Base-by-base conservation (phyloP, 2,329 filamentous ascomycete genomes). In the Clarireedia monteithiana region DNA sequence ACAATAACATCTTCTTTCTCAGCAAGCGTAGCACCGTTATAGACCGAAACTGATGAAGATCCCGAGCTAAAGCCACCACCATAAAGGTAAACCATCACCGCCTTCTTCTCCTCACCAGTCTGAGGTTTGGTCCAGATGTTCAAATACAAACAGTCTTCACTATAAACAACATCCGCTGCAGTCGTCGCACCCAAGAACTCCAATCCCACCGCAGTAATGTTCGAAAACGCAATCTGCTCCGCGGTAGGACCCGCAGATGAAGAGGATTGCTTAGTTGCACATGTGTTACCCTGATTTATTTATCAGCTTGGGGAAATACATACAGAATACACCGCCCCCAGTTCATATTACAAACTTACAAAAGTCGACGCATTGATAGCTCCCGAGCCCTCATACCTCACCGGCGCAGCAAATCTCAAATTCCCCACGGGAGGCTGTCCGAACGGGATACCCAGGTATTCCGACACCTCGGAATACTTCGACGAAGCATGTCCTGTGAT, bases 71-170 rank as follows among this genome's bases (percentile, higher is more conserved):
- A 75, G 1, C 68, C 72, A 12, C 74, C 74, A 6, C 74, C 74
- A 30, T 73, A 69, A 6, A 76, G 69, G 68, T 71, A 76, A 10
- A 76, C 67, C 47, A 75, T 60, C 17, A 76, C 74, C 12, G 74
- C 65, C 48, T 72, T 40, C 17, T 40, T 40, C 15, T 54, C 47
- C 6, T 65, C 64, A 2, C 64, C 62, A 3, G 58, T 59, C 40
- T 68, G 61, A 7, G 66, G 57, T 23, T 68, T 68, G 15, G 68
- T 59, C 71, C 69, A 72, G 9, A 72, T 60, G 40, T 73, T 71
- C 17, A 73, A 49, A 1, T 66, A 67, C 2, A 73, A 58, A 52
- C 70, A 73, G 56, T 73, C 70, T 49, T 73, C 70, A 27, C 52
- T 57, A 39, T 52, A 61, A 5, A 30, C 56, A 5, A 34, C 55